Base-by-base conservation (phyloP, 2,329 filamentous ascomycete genomes). In the Aspergillus luchuensis region DNA sequence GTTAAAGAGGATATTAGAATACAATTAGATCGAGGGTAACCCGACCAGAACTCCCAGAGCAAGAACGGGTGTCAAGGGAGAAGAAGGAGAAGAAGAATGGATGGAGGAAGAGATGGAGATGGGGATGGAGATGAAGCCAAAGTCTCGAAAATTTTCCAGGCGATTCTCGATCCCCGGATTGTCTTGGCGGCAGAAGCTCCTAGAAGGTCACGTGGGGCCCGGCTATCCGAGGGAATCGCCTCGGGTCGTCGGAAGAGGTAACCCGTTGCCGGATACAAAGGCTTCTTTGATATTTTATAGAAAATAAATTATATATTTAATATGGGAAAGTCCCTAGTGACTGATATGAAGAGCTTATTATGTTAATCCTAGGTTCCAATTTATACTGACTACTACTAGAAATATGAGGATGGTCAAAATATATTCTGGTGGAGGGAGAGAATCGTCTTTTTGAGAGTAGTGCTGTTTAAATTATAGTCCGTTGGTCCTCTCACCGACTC, bases 151-250 rank as follows among this genome's bases (percentile, higher is more conserved):
- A 73, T 76, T 77, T 76, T 76, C 75, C 73, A 72, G 69, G 67
- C 67, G 68, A 59, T 74, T 74, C 74, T 73, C 67, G 69, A 72
- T 75, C 74, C 74, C 73, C 75, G 70, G 72, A 74, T 74, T 65
- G 72, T 75, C 76, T 78, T 77, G 76, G 76, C 76, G 69, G 68
- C 63, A 75, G 76, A 77, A 78, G 68, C 70, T 70, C 72, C 72
- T 77, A 76, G 76, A 78, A 77, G 59, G 64, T 77, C 76, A 78
- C 73, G 73, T 78, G 75, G 52, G 0, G n/a, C 25, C 53, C 53
- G 4, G 23, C 41, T 65, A 66, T 65, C 69, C 72, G 70, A 72
- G 68, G 68, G 59, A 67, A 64, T 68, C 43, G 41, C 53, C 33
- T 66, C 67, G 67, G 67, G 49, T 66, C 28, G 63, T 69, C 67